A percentile compares a stretch with the other conserved stretches of the same genome.
These are phyloP conservation scores for Endotrypanum monterogeii DNA, from an alignment of 208 protist genomes.

Conservation along the genomic window DNA sequence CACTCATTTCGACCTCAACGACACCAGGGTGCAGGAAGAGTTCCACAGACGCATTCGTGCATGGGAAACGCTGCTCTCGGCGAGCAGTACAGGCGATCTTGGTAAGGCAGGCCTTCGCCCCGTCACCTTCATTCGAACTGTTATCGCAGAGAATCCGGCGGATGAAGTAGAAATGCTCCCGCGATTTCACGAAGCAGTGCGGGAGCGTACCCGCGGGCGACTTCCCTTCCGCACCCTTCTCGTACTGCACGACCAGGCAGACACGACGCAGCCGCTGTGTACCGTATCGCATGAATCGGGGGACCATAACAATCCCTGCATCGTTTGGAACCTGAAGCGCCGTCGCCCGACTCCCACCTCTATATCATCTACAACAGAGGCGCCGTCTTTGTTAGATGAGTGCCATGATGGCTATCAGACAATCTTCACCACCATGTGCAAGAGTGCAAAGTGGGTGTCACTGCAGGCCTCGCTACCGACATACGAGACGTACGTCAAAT, in stretches of 20 bases:
- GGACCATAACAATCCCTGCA: slow-evolving; percentile 28
- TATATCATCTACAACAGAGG: background rate
- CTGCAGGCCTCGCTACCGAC: slow-evolving; percentile 33
- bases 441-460: slow-evolving; percentile 53
- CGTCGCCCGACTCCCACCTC: slow-evolving; percentile 1
- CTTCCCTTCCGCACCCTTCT: slow-evolving; percentile 74
- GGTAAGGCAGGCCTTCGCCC: slow-evolving; percentile 11
- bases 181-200: slow-evolving; percentile 51
- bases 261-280: slow-evolving; percentile 52
- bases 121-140: slow-evolving; percentile 79
- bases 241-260: slow-evolving; percentile 72
- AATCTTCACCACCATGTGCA: slow-evolving; percentile 66
- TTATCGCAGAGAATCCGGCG: slow-evolving; percentile 59
- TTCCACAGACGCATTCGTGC: slow-evolving; percentile 53
- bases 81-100: background rate
- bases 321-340: slow-evolving; percentile 58
- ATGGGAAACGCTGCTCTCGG: slow-evolving; percentile 42
- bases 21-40: slow-evolving; percentile 40
- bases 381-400: slow-evolving; percentile 60
- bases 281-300: slow-evolving; percentile 26
- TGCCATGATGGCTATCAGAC: slow-evolving; percentile 74
- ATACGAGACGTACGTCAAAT: slow-evolving; percentile 18
- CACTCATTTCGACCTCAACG: slow-evolving; percentile 82
- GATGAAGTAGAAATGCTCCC: slow-evolving; percentile 72
- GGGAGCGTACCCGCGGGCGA: slow-evolving; percentile 34